Evolutionary conservation across 371 early-diverging fungal species (phyloP), one percentile per base, ranked within the genome.

Genomic region (Rhizopus sp.): DNA sequence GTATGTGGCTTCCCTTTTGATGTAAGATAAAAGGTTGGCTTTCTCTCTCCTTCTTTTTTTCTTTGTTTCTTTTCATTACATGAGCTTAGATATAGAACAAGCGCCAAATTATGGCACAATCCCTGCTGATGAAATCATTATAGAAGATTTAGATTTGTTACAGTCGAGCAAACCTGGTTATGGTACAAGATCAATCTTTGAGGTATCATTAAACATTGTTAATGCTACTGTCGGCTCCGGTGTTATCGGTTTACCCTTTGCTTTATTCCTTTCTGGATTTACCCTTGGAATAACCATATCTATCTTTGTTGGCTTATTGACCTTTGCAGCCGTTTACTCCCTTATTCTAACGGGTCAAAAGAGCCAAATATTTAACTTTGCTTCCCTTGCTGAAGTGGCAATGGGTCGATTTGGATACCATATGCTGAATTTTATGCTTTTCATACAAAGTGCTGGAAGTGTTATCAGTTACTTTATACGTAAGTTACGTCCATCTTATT

Each of bases 181-280:
- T 56, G 79, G 79, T 45, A 73, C 70, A 3, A 60, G 76, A 40
- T 57, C 59, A 13, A 39, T 64, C 1, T 32, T 69, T 0, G 70
- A 75, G 30, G 79, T 73, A 7, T 69, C 84, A 0, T 64, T 82
- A 53, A 83, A 80, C 23, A 74, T 85, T 50, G 80, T 82, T 34
- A 85, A 85, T 63, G 80, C 84, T 9, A 85, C 82, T 7, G 82
- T 85, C 2, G 85, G 85, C 0, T 78, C 85, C 7, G 85, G 85
- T 30, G 73, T 85, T 12, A 69, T 85, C 46, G 85, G 84, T 0
- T 59, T 85, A 15, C 73, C 82, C 3, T 75, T 79, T 63, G 81
- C 84, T 3, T 59, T 82, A 16, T 50, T 68, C 15, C 62, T 77
- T 3, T 72, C 83, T 40, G 85, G 85, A 10, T 83, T 85, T 46